phyloP scores from a whole-genome alignment of 306 rosid genomes.

The Quercus alba region DNA sequence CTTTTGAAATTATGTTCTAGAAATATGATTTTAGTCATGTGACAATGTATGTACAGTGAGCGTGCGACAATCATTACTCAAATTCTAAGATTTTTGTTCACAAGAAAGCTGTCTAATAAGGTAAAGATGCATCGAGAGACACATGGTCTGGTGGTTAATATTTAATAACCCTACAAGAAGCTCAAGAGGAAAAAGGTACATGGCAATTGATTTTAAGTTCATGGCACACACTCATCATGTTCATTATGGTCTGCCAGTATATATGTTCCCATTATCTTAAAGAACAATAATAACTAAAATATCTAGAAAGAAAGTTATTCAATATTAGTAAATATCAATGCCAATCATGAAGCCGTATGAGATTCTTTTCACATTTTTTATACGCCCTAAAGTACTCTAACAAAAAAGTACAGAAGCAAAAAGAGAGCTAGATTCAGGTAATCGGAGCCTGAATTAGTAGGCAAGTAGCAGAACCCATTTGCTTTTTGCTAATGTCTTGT shows the following conservation, averaged over 20 bases:
- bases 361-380: background rate
- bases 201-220: background rate
- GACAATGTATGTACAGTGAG: too few species aligned
- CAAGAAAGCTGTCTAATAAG: too few species aligned
- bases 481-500: background rate
- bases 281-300: background rate
- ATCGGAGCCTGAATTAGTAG: background rate
- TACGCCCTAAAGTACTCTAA: background rate
- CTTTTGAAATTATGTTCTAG: too few species aligned
- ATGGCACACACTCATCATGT: background rate
- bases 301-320: background rate
- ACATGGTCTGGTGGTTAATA: too few species aligned
- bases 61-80: too few species aligned
- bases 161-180: background rate
- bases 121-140: too few species aligned
- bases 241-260: background rate
- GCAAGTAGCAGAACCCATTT: background rate
- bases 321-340: background rate
- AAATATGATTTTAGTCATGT: too few species aligned
- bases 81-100: too few species aligned
- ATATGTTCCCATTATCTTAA: background rate
- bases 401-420: background rate
- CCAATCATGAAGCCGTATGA: background rate
- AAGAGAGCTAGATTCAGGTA: background rate
- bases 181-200: background rate